Evolutionary conservation across 2,329 filamentous ascomycete species (phyloP).

Genomic region (Penicillium brasilianum): DNA sequence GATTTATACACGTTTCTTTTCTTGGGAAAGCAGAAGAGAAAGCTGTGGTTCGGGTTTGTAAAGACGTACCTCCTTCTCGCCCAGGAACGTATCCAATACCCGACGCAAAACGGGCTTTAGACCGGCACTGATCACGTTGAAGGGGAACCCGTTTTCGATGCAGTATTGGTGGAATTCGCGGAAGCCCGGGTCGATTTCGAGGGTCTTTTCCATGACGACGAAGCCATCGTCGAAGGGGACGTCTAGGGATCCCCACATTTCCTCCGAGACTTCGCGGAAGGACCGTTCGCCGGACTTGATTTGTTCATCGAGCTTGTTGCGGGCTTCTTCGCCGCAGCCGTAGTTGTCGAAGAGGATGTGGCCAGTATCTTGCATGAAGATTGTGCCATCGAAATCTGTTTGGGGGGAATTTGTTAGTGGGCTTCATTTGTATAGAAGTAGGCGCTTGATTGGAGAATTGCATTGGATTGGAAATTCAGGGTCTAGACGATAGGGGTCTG

Average conservation of each 20-base stretch:
- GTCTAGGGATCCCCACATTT: constrained; percentile 71
- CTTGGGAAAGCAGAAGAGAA: not conserved
- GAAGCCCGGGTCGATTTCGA: constrained; percentile 69
- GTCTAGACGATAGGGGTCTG: not conserved
- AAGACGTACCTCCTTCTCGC: constrained; percentile 57
- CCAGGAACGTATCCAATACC: constrained; percentile 69
- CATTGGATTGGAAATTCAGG: not conserved
- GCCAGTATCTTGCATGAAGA: constrained; percentile 73
- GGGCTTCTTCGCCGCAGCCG: constrained; percentile 64
- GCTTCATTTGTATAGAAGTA: not conserved
- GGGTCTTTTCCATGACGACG: constrained; percentile 64
- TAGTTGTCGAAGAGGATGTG: constrained; percentile 71
- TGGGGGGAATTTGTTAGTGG: constrained; percentile 2
- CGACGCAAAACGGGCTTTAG: constrained; percentile 66
- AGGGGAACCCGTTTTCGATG: constrained; percentile 65
- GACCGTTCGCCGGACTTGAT: constrained; percentile 69
- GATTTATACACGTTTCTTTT: not conserved
- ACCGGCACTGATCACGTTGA: constrained; percentile 72
- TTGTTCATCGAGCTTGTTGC: constrained; percentile 64
- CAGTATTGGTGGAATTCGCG: constrained; percentile 69
- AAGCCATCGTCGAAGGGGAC: constrained; percentile 72
- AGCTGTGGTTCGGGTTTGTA: not conserved
- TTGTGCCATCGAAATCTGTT: constrained; percentile 73
- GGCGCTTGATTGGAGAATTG: not conserved
- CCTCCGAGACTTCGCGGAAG: constrained; percentile 72